Evolutionary conservation across 2,329 filamentous ascomycete species (phyloP), one percentile per base, ranked within the genome.

Genomic region (Catunica adiposa): DNA sequence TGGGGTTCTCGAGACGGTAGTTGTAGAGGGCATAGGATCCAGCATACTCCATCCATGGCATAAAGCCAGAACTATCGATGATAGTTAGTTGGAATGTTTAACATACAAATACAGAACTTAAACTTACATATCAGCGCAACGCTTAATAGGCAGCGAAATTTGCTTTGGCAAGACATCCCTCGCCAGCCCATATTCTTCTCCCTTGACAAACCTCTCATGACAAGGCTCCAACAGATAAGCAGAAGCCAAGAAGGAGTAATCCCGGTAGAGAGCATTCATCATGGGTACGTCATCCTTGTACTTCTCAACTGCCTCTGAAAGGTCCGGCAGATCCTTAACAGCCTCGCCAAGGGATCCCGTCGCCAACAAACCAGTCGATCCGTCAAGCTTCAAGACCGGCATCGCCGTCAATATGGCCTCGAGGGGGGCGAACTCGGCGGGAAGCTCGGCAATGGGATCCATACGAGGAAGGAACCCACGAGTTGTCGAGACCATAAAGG

Each of bases 201-300:
- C 84, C 67, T 78, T 82, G 59, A 83, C 63, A 63, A 80, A 82
- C 40, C 76, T 77, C 70, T 87, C 76, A 69, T 92, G 89, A 67
- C 89, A 96, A 9, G 89, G 89, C 73, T 96, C 89, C 29, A 96
- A 80, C 29, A 96, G 74, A 66, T 94, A 95, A 0, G 88, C 86
- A 23, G 86, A 94, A 3, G 89, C 85, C 29, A 95, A 71, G 73
- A 95, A 96, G 14, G 85, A 86, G 67, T 95, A 96, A 71, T 96
- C 89, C 20, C 89, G 78, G 68, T 95, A 95, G 51, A 94, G 71
- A 34, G 89, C 89, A 63, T 89, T 92, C 73, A 94, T 81, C 58
- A 87, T 71, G 15, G 84, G 83, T 40, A 90, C 75, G 68, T 95
- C 83, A 59, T 82, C 72, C 62, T 77, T 74, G 62, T 85, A 83